Conservation (phyloP, 1,139 yeast species). For the Geotrichum carabidarum region DNA sequence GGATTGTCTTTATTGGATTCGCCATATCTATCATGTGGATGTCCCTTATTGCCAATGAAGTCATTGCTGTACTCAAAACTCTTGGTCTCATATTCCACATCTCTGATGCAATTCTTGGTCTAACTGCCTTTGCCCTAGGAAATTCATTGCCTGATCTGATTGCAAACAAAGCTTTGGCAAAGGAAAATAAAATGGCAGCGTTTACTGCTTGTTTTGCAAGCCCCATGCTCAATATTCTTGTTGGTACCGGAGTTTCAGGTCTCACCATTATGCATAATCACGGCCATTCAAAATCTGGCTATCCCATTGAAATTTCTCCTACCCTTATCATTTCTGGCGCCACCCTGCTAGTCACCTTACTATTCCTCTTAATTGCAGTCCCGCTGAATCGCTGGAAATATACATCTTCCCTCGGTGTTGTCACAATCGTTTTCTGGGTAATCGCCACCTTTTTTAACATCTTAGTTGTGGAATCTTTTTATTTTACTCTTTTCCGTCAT, state of each 20-base stretch:
- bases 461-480: slow-evolving; percentile 13
- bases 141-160: slow-evolving; percentile 87
- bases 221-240: slow-evolving; percentile 60
- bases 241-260: slow-evolving; percentile 67
- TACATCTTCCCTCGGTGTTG: slow-evolving; percentile 52
- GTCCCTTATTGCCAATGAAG: slow-evolving; percentile 68
- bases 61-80: slow-evolving; percentile 62
- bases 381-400: slow-evolving; percentile 65
- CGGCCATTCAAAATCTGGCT: slow-evolving; percentile 28
- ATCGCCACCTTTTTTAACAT: slow-evolving; percentile 37
- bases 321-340: slow-evolving; percentile 49
- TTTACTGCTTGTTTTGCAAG: slow-evolving; percentile 94
- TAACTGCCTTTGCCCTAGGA: slow-evolving; percentile 87
- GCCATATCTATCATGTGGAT: slow-evolving; percentile 66
- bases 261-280: slow-evolving; percentile 43
- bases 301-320: slow-evolving; percentile 42
- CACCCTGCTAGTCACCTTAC: slow-evolving; percentile 51
- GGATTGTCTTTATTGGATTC: slow-evolving; percentile 50
- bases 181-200: slow-evolving; percentile 85
- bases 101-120: slow-evolving; percentile 74
- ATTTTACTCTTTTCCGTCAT: not conserved
- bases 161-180: slow-evolving; percentile 77
- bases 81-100: slow-evolving; percentile 55
- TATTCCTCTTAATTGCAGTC: slow-evolving; percentile 49
- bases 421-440: slow-evolving; percentile 54